phyloP scores from a whole-genome alignment of 2,329 filamentous ascomycete genomes.

The Daldinia sp. region DNA sequence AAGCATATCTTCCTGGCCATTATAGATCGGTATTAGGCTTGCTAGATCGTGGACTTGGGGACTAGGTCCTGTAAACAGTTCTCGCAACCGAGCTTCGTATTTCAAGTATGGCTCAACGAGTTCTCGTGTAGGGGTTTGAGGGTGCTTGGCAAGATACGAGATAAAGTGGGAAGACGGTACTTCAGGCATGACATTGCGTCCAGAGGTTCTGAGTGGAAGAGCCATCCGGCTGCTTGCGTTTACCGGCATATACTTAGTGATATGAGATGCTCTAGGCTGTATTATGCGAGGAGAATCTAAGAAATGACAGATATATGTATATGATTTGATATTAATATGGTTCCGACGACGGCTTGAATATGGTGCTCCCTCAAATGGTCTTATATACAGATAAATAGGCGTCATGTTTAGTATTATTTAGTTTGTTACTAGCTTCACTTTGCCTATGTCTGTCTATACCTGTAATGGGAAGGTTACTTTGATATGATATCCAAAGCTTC shows the following conservation, averaged over 20 bases:
- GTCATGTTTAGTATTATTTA: neutral
- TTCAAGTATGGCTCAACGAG: neutral
- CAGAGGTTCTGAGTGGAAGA: neutral
- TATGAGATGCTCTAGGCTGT: neutral
- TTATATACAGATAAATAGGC: neutral
- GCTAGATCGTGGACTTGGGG: neutral
- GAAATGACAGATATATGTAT: neutral
- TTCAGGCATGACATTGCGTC: neutral
- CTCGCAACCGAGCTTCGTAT: neutral
- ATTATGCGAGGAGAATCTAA: neutral
- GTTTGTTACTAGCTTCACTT: neutral
- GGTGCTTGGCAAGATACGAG: neutral
- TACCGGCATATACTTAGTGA: neutral
- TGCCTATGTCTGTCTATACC: neutral
- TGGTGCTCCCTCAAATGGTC: neutral
- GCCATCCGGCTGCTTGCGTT: neutral
- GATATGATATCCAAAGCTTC: neutral
- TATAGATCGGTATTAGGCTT: neutral
- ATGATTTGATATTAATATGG: neutral
- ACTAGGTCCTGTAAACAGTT: neutral
- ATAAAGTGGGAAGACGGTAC: neutral
- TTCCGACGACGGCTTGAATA: neutral
- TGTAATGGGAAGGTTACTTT: neutral
- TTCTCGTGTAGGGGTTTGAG: neutral
- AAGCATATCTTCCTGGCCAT: neutral